phyloP scores from a whole-genome alignment of 2,329 filamentous ascomycete genomes.

The Hawksworthiomyces lignivorus region DNA sequence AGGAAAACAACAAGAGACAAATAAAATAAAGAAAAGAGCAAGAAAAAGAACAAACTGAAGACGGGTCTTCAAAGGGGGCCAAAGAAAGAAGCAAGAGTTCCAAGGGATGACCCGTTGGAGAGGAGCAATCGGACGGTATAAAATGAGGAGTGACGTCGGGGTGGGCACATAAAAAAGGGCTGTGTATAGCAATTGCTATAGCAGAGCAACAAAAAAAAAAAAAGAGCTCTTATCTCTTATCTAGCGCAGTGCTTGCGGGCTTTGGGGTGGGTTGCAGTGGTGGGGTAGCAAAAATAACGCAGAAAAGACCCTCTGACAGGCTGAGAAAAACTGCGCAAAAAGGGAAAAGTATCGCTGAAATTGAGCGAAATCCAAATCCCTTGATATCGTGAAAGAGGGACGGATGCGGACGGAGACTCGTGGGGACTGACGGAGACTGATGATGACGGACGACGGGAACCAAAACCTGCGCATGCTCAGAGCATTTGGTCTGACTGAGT shows the following conservation, averaged over 20 bases:
- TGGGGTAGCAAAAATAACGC: conserved; percentile 14
- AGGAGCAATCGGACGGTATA: conserved; percentile 1
- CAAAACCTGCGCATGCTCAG: no score
- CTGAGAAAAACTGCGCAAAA: neutral
- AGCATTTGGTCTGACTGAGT: no score
- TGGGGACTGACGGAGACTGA: no score
- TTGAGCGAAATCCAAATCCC: neutral
- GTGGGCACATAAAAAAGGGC: conserved; percentile 1
- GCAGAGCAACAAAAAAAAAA: no score
- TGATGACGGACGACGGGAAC: no score
- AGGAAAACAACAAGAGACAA: neutral
- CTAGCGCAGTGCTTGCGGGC: no score
- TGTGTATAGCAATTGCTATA: neutral
- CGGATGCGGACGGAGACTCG: no score
- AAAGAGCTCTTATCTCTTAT: conserved; percentile 25
- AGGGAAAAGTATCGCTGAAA: conserved; percentile 15
- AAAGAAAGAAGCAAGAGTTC: conserved; percentile 7
- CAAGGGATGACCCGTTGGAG: conserved; percentile 2
- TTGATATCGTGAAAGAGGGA: neutral
- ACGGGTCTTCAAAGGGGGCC: neutral
- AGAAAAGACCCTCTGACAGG: neutral
- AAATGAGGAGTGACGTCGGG: conserved; percentile 8
- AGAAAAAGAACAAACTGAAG: no score
- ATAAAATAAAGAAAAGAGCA: neutral
- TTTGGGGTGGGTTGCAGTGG: no score